These are phyloP conservation scores for Stephanodiscus triporus DNA, from an alignment of 108 stramenopile species.

Conservation along the genomic window DNA sequence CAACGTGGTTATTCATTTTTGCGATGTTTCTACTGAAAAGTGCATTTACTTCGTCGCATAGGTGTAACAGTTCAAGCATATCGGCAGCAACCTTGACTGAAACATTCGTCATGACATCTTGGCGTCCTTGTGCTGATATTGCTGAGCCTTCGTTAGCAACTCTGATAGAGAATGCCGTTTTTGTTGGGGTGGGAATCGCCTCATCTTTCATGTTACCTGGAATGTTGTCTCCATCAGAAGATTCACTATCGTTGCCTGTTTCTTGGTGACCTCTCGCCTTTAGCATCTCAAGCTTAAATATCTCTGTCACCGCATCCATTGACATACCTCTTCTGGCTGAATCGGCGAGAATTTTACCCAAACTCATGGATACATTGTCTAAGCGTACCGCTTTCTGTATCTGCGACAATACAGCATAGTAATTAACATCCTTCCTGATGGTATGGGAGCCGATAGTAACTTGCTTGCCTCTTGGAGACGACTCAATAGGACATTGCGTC, in stretches of 20 bases:
- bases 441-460: background rate
- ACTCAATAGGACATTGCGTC: no score
- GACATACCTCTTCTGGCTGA: constrained; percentile 34
- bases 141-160: background rate
- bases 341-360: constrained; percentile 41
- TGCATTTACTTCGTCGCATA: constrained; percentile 9
- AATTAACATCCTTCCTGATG: constrained; percentile 19
- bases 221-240: background rate
- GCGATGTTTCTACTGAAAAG: background rate
- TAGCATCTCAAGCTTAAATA: constrained; percentile 36
- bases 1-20: no score
- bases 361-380: constrained; percentile 15
- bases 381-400: constrained; percentile 34
- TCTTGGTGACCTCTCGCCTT: constrained; percentile 17
- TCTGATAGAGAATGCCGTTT: background rate
- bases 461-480: no score
- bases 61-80: constrained; percentile 16
- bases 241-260: background rate
- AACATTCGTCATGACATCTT: no score
- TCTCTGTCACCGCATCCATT: constrained; percentile 32
- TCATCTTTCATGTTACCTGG: background rate
- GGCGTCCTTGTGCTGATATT: background rate
- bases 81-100: constrained; percentile 2
- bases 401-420: constrained; percentile 24
- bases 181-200: background rate